Evolutionary conservation across 768 basidiomycete genomes (phyloP).

Genomic region (Dioszegia aurantiaca): DNA sequence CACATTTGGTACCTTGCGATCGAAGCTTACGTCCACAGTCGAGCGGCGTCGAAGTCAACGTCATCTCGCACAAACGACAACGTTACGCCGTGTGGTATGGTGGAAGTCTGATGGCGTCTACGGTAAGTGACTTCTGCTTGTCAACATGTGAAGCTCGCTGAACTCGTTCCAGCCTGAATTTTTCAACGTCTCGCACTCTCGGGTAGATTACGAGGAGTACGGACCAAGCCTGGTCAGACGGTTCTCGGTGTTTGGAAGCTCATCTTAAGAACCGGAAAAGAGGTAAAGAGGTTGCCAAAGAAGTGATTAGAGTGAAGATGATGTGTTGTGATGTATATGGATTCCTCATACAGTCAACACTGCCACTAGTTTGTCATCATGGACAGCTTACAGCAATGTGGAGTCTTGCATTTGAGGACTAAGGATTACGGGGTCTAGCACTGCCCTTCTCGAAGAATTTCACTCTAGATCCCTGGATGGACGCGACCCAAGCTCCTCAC

Average conservation of each 20-base stretch:
- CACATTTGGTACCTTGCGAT: no score
- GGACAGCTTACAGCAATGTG: no score
- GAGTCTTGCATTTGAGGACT: no score
- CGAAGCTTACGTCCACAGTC: constrained; percentile 67
- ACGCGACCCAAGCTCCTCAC: no score
- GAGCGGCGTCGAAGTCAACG: constrained; percentile 94
- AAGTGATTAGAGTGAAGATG: no score
- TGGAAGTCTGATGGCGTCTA: constrained; percentile 86
- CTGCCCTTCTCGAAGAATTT: no score
- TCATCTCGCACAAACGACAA: constrained; percentile 97
- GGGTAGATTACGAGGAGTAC: constrained; percentile 70
- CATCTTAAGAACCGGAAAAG: constrained; percentile 27
- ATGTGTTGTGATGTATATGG: no score
- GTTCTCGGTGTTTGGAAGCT: constrained; percentile 51
- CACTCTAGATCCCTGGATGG: no score
- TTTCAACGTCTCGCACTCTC: constrained; percentile 88
- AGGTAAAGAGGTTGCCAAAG: no score
- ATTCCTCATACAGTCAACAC: no score
- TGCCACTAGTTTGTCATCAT: no score
- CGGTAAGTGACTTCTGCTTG: constrained; percentile 59
- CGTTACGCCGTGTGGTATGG: constrained; percentile 98
- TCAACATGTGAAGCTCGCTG: background rate
- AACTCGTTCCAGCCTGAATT: constrained; percentile 72
- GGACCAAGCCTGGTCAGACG: constrained; percentile 50
- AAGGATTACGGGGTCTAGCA: no score